Evolutionary conservation across 768 basidiomycete genomes (phyloP), one percentile per base, ranked within the genome.

Genomic region (Lactarius sp.): DNA sequence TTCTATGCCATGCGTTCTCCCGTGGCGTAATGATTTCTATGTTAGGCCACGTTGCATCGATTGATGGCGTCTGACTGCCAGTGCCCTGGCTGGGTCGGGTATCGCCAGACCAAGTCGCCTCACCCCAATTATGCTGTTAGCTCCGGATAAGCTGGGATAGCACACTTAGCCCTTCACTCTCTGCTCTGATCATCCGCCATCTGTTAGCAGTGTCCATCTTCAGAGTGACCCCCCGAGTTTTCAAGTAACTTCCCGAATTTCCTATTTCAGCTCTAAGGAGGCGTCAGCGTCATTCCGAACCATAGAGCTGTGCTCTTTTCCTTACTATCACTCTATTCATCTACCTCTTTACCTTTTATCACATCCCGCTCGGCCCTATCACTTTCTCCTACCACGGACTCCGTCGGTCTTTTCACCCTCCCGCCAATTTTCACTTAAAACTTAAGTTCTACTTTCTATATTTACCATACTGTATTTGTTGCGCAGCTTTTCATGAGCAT

Each of bases 301-400:
- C 44, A 34, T 52, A 54, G 60, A 61, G 63, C 63, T 60, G 59
- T 60, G 59, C 58, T 55, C 63, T 64, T n/a, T 22, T 52, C 27
- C 18, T 41, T 34, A 13, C 34, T 31, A 10, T 62, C 50, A 20
- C 13, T 49, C 5, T 18, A n/a, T 8, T 18, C 31, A 33, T 46
- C n/a, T 46, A 12, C 20, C 34, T 50, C 18, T 59, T 47, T 20
- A 20, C 46, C 53, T 50, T 51, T 20, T 64, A 41, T 64, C 62
- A 51, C 63, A 54, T 22, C 58, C 58, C 60, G 39, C 53, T 13
- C 41, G n/a, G n/a, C 52, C 7, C 10, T 13, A 62, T 47, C 31
- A 6, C 53, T 37, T 16, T 12, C 22, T 18, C 10, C 20, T 41
- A 34, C 41, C n/a, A 56, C 62, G 39, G 52, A 64, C 63, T 33